Conservation (phyloP, 1,139 yeast species). For the Pichia inconspicua region DNA sequence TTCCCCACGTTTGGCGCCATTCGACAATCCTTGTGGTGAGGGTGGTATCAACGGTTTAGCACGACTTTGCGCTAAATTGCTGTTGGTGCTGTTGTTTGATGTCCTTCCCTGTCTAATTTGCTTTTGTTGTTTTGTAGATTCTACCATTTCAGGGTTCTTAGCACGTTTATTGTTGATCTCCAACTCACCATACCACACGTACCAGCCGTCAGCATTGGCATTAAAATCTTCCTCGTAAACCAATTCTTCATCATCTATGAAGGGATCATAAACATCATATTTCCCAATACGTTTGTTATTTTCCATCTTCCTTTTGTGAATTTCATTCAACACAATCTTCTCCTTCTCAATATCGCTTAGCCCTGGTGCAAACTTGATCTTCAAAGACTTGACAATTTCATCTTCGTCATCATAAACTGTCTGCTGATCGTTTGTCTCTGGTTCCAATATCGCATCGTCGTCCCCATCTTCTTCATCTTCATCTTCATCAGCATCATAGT, state of each 20-base stretch:
- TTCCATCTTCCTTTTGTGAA: constrained; percentile 42
- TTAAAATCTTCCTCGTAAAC: constrained; percentile 92
- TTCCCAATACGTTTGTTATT: constrained; percentile 73
- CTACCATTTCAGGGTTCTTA: background rate
- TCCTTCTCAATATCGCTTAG: constrained; percentile 27
- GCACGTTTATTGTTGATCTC: constrained; percentile 45
- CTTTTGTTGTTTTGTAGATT: background rate
- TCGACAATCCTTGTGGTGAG: background rate
- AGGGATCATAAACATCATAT: constrained; percentile 90
- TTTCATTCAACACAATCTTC: constrained; percentile 27
- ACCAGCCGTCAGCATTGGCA: constrained; percentile 90
- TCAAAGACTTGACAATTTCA: constrained; percentile 21
- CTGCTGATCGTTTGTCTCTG: constrained; percentile 12
- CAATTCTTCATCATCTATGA: constrained; percentile 89
- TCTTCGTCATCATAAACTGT: constrained; percentile 26
- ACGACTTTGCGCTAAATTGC: background rate
- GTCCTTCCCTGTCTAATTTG: background rate
- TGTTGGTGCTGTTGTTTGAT: background rate
- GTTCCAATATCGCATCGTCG: constrained; percentile 40
- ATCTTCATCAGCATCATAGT: constrained; percentile 42
- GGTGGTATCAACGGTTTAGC: background rate
- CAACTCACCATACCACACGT: constrained; percentile 90
- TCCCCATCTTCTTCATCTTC: constrained; percentile 53
- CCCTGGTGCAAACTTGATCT: constrained; percentile 25
- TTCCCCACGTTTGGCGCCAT: background rate